These are phyloP conservation scores for Neurospora sublineolata DNA, from an alignment of 495 filamentous ascomycete species.

Conservation along the genomic window DNA sequence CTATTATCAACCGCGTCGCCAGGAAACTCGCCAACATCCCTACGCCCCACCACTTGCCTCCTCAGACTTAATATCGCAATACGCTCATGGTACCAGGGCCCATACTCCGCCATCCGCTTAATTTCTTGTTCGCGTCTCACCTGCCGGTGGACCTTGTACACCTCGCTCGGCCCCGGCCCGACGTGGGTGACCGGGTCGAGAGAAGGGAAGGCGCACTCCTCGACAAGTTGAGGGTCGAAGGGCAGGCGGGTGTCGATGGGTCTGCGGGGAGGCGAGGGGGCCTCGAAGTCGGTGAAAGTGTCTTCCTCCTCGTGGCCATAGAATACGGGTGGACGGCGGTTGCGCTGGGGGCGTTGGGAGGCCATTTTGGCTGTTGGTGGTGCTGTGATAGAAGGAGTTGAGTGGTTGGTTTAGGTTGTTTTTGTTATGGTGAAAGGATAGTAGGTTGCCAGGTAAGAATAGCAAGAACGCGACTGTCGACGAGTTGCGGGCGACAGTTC, in stretches of 20 bases:
- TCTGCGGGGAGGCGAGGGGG: background rate
- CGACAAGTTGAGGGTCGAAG: constrained; percentile 6
- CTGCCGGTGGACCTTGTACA: constrained; percentile 1
- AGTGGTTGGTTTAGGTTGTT: background rate
- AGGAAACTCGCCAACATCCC: background rate
- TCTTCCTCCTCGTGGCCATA: constrained; percentile 9
- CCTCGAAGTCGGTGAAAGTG: background rate
- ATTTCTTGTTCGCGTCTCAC: background rate
- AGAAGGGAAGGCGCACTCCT: constrained; percentile 13
- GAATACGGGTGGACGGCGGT: background rate
- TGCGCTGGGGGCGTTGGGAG: background rate
- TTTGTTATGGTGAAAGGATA: background rate
- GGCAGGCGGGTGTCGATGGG: constrained; percentile 3
- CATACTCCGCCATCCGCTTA: background rate
- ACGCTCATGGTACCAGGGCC: background rate
- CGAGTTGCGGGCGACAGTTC: background rate
- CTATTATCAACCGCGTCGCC: background rate
- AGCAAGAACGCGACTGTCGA: background rate
- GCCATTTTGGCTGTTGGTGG: constrained; percentile 4
- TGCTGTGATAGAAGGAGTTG: constrained; percentile 1
- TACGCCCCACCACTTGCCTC: background rate
- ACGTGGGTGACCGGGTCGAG: constrained; percentile 6
- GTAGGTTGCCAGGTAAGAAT: background rate
- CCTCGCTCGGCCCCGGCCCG: constrained; percentile 9
- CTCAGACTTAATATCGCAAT: background rate